Evolutionary conservation across 2,329 filamentous ascomycete species (phyloP).

Genomic region (Cytospora chrysosperma): DNA sequence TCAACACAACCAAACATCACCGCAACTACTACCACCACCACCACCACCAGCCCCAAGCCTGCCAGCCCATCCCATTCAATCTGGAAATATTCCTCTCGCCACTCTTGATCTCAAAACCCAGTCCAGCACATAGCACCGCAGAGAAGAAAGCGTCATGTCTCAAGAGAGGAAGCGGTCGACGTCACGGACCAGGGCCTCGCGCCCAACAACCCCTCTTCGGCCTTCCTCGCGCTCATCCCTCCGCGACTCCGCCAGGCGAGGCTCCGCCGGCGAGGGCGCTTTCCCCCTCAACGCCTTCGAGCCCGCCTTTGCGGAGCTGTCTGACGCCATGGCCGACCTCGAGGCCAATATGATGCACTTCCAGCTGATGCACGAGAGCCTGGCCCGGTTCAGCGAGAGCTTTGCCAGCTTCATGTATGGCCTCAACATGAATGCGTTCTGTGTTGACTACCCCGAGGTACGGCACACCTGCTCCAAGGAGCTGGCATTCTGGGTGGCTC

Average conservation of each 20-base stretch:
- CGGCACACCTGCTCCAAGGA: slow-evolving; percentile 13
- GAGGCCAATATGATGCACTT: slow-evolving; percentile 98
- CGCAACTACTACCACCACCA: too few relatives aligned
- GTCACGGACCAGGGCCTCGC: slow-evolving; percentile 64
- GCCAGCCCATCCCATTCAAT: background rate
- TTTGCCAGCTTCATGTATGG: slow-evolving; percentile 96
- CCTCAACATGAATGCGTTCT: slow-evolving; percentile 98
- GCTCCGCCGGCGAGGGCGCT: slow-evolving; percentile 51
- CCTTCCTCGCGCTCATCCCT: slow-evolving; percentile 87
- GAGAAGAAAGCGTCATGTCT: slow-evolving; percentile 11
- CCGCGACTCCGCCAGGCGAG: slow-evolving; percentile 68
- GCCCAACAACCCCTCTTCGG: slow-evolving; percentile 88
- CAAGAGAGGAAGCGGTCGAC: slow-evolving; percentile 46
- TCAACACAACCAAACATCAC: background rate
- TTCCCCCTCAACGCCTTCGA: slow-evolving; percentile 81
- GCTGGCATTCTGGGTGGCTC: background rate
- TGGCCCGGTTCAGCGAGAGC: slow-evolving; percentile 90
- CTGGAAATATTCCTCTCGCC: too few relatives aligned
- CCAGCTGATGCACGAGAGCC: slow-evolving; percentile 92
- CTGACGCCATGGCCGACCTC: slow-evolving; percentile 90
- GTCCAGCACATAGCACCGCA: too few relatives aligned
- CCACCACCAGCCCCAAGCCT: too few relatives aligned
- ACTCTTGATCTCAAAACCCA: too few relatives aligned
- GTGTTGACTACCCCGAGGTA: slow-evolving; percentile 95
- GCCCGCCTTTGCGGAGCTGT: slow-evolving; percentile 87